phyloP scores from a whole-genome alignment of 805 yeast genomes.

The Ogataea nakhonphanomensis region DNA sequence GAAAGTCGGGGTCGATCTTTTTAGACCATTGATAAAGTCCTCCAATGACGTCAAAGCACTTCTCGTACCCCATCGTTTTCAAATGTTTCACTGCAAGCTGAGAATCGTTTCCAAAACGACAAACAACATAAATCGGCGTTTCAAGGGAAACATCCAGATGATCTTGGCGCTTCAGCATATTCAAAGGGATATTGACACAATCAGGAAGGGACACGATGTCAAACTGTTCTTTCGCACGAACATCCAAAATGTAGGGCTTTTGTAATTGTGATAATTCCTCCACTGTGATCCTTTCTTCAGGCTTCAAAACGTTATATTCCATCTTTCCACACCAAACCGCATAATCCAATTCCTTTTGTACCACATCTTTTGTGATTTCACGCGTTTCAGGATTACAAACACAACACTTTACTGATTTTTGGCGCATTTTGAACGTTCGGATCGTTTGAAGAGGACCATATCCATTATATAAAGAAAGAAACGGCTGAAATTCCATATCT shows the following conservation, averaged over 20 bases:
- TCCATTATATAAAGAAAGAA: constrained; percentile 64
- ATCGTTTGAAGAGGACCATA: constrained; percentile 58
- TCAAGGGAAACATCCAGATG: constrained; percentile 14
- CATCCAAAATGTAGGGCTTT: constrained; percentile 48
- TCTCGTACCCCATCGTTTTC: constrained; percentile 43
- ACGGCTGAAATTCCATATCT: constrained; percentile 59
- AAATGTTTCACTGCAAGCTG: constrained; percentile 65
- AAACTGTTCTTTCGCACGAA: constrained; percentile 76
- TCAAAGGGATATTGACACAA: constrained; percentile 63
- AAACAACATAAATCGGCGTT: constrained; percentile 52
- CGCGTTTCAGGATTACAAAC: constrained; percentile 58
- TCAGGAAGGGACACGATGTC: constrained; percentile 57
- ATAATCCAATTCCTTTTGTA: constrained; percentile 58
- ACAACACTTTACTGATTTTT: constrained; percentile 53
- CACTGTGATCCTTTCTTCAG: constrained; percentile 46
- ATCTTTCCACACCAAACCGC: constrained; percentile 68
- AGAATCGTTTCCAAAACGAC: constrained; percentile 91
- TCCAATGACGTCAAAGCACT: constrained; percentile 69
- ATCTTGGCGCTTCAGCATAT: constrained; percentile 38
- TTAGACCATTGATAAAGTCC: constrained; percentile 72
- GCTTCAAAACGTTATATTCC: constrained; percentile 43
- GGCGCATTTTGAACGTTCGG: constrained; percentile 77
- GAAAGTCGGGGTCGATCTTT: constrained; percentile 56
- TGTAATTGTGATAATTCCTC: constrained; percentile 27
- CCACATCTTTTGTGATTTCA: constrained; percentile 42